Evolutionary conservation across 345 rosid species (phyloP), one percentile per base, ranked within the genome.

Genomic region (Sonneratia alba): DNA sequence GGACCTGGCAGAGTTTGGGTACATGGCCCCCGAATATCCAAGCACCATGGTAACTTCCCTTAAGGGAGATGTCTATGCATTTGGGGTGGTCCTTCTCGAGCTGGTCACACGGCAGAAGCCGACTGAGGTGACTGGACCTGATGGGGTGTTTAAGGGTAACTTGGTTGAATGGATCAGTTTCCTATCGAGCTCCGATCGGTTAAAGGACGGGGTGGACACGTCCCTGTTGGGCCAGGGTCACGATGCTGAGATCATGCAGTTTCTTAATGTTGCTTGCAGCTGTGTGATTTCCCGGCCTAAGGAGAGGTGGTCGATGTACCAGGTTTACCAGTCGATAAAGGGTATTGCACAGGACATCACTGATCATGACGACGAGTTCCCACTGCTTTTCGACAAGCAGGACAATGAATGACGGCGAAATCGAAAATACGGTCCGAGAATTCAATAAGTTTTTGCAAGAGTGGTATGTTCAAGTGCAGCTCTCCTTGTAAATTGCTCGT

Each of bases 71-170:
- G 97, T 85, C 42, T 94, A 85, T 67, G 97, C 87, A 47, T 81
- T 94, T 12, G 98, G 98, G 0, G 89, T 91, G 32, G 90, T 91
- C 59, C 92, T 93, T 59, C 74, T 93, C 71, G 97, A 93, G 85
- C 77, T 93, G 77, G 90, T 73, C 1, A 88, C 90, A 0, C 90
- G 97, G 76, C 76, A 73, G 45, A 93, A 88, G 56, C 86, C 97
- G 6, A 73, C 78, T 5, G 89, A 85, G 57, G 74, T 84, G 59
- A 67, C 43, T 47, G 75, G 69, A 45, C 72, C 66, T 3, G 90
- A 79, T 2, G 91, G 85, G 75, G 89, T 84, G 19, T 82, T 81
- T 45, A 89, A 87, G 74, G 91, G 85, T 32, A 89, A 77, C 71
- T 82, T 94, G 71, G 98, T 87, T 59, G 96, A 88, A 59, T 90